phyloP scores from a whole-genome alignment of 139 green algal species.

The Chlorella sp. region DNA sequence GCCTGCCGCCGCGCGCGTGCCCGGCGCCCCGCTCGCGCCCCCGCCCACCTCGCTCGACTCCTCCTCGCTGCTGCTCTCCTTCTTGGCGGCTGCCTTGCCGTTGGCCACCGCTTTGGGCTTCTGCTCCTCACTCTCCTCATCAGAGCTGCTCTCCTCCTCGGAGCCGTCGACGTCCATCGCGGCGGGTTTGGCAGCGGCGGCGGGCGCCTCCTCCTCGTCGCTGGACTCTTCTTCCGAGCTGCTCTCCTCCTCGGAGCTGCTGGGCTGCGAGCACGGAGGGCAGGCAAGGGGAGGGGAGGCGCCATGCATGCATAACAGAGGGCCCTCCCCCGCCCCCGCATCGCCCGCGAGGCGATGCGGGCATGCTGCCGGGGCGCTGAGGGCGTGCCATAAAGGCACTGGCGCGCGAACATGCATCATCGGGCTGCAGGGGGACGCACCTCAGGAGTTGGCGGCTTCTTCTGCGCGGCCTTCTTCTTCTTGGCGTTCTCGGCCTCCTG shows the following conservation, averaged over 20 bases:
- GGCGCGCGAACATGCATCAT: neutral
- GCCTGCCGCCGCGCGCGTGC: too few species aligned
- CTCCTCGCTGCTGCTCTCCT: neutral
- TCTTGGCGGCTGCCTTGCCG: neutral
- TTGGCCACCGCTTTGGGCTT: neutral
- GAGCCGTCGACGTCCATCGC: neutral
- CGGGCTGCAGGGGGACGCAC: too few species aligned
- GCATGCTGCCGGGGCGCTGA: neutral
- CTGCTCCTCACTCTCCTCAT: neutral
- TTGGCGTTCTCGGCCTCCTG: conserved; percentile 24
- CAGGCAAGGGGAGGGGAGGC: neutral
- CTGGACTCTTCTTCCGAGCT: conserved; percentile 1
- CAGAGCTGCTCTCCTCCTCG: neutral
- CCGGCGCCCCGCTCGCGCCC: too few species aligned
- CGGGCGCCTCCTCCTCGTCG: conserved; percentile 24
- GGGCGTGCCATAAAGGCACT: neutral
- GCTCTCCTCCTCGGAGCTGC: conserved; percentile 10
- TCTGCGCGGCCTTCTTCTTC: conserved; percentile 19
- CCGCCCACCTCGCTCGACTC: too few species aligned
- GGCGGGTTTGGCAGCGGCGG: neutral
- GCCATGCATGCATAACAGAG: neutral
- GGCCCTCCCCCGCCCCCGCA: neutral
- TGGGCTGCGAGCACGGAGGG: neutral
- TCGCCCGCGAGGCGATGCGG: neutral
- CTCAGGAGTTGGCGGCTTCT: conserved; percentile 24